Evolutionary conservation across 352 stramenopile genomes (phyloP).

Genomic region (Phytophthora rubi): DNA sequence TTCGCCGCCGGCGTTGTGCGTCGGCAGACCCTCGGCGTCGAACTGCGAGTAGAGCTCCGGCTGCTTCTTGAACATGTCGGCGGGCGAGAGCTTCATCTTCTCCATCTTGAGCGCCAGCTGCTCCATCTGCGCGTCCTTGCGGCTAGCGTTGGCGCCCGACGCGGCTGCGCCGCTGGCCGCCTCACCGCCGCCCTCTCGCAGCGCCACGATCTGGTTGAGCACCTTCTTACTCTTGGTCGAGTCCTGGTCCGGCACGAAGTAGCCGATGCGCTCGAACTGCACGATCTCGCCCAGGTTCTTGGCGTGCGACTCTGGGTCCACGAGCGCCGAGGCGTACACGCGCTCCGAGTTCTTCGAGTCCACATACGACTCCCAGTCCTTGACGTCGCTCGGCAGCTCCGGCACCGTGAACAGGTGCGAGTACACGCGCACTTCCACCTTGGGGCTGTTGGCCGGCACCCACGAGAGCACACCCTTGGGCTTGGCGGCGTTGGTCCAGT

Average conservation of each 20-base stretch:
- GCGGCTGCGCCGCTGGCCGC: conserved; percentile 19
- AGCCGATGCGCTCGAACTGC: conserved; percentile 98
- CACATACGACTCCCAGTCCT: conserved; percentile 84
- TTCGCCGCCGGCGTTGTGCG: conserved; percentile 64
- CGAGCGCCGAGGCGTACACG: conserved; percentile 86
- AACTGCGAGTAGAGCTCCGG: conserved; percentile 75
- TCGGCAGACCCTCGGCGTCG: conserved; percentile 75
- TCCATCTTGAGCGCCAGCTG: conserved; percentile 93
- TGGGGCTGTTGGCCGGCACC: conserved; percentile 87
- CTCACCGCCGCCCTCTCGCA: conserved; percentile 88
- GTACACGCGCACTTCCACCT: conserved; percentile 96
- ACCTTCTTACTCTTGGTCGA: conserved; percentile 92
- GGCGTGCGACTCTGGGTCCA: conserved; percentile 81
- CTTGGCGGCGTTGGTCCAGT: conserved; percentile 85
- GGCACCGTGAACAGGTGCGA: conserved; percentile 97
- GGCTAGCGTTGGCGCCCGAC: conserved; percentile 55
- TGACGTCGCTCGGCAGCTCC: conserved; percentile 66
- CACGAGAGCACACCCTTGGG: conserved; percentile 97
- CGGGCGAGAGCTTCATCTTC: conserved; percentile 90
- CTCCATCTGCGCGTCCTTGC: conserved; percentile 83
- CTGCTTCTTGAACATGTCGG: conserved; percentile 84
- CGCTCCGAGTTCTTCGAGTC: conserved; percentile 87
- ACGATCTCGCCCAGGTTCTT: conserved; percentile 79
- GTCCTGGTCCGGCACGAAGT: conserved; percentile 98
- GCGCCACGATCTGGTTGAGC: conserved; percentile 96